Evolutionary conservation across 495 filamentous ascomycete species (phyloP).

Genomic region (Aspergillus sclerotiicarbonarius): DNA sequence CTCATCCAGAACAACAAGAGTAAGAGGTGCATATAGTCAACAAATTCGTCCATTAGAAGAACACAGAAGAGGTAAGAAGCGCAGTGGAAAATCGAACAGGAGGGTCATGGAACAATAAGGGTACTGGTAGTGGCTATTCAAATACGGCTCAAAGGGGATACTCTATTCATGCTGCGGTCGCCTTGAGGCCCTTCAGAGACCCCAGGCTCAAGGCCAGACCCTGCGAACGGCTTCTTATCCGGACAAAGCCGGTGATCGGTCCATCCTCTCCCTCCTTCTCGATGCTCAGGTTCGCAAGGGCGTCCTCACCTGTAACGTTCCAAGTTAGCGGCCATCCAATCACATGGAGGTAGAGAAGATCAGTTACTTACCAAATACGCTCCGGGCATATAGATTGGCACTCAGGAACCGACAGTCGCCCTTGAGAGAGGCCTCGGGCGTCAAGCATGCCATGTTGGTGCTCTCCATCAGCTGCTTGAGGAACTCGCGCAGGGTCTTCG

Average conservation of each 20-base stretch:
- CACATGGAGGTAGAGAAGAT: background rate
- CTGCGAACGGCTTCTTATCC: slow-evolving; percentile 96
- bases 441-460: slow-evolving; percentile 98
- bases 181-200: slow-evolving; percentile 89
- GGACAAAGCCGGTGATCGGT: slow-evolving; percentile 96
- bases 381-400: slow-evolving; percentile 95
- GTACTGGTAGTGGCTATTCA: slow-evolving; percentile 28
- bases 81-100: slow-evolving; percentile 17
- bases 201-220: slow-evolving; percentile 92
- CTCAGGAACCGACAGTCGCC: slow-evolving; percentile 98
- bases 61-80: slow-evolving; percentile 17
- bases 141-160: slow-evolving; percentile 16
- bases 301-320: slow-evolving; percentile 80
- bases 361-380: slow-evolving; percentile 85
- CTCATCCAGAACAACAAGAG: slow-evolving; percentile 35
- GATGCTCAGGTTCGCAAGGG: slow-evolving; percentile 94
- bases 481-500: slow-evolving; percentile 89
- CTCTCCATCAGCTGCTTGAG: slow-evolving; percentile 92
- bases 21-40: slow-evolving; percentile 30
- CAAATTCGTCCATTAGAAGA: slow-evolving; percentile 32
- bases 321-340: slow-evolving; percentile 25
- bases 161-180: slow-evolving; percentile 44
- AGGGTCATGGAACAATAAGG: slow-evolving; percentile 22
- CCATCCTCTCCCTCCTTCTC: slow-evolving; percentile 96
- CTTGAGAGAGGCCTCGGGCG: slow-evolving; percentile 92